Evolutionary conservation across 1,284 basidiomycete genomes (phyloP).

Genomic region (Ustanciosporium gigantosporum): DNA sequence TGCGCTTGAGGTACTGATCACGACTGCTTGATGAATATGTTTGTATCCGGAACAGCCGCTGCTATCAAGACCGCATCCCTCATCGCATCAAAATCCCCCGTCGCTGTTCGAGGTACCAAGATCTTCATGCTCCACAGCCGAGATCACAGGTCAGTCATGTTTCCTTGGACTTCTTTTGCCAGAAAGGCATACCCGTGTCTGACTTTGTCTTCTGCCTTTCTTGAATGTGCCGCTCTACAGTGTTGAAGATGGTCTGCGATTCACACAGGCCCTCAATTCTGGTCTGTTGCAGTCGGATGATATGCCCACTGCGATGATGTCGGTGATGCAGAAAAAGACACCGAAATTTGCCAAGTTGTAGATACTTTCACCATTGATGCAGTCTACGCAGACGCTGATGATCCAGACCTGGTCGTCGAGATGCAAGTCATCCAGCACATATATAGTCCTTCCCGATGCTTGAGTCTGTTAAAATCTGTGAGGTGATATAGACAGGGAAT

Average conservation of each 20-base stretch:
- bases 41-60: conserved; percentile 59
- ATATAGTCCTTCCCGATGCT: too few species aligned
- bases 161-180: neutral
- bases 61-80: conserved; percentile 71
- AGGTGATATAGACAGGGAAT: too few species aligned
- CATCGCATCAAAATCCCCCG: conserved; percentile 78
- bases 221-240: conserved; percentile 45
- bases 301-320: conserved; percentile 62
- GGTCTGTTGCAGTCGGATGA: conserved; percentile 73
- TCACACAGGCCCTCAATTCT: conserved; percentile 78
- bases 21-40: too few species aligned
- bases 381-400: too few species aligned
- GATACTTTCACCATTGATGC: too few species aligned
- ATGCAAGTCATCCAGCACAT: too few species aligned
- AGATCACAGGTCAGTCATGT: conserved; percentile 67
- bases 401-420: too few species aligned
- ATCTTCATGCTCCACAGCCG: conserved; percentile 73
- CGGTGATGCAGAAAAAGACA: conserved; percentile 62
- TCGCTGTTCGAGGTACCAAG: conserved; percentile 82
- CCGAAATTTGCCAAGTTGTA: conserved; percentile 56
- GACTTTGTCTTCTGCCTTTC: neutral
- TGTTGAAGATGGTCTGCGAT: conserved; percentile 76
- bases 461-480: too few species aligned
- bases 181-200: neutral
- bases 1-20: neutral